Evolutionary conservation across 2,329 filamentous ascomycete species (phyloP).

Genomic region (Xylaria sp.): DNA sequence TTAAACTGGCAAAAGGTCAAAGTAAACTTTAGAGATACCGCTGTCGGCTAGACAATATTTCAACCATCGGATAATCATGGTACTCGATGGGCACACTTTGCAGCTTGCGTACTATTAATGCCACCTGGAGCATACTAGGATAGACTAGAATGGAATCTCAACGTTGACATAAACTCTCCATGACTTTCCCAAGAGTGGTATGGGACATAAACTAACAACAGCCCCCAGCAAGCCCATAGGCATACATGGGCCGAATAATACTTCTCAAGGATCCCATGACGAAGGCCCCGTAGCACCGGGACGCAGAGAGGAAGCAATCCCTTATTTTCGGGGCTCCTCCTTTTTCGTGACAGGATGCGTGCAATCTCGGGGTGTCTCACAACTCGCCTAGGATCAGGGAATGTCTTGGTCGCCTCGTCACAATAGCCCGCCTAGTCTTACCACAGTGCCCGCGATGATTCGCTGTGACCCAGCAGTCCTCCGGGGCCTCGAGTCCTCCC

Average conservation of each 20-base stretch:
- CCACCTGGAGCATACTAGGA: background rate
- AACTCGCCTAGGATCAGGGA: background rate
- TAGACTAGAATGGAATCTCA: background rate
- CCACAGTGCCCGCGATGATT: background rate
- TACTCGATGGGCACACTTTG: background rate
- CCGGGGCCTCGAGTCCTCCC: background rate
- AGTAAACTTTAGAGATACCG: constrained; percentile 58
- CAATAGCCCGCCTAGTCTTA: background rate
- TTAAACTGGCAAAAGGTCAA: constrained; percentile 55
- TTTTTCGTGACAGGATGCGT: background rate
- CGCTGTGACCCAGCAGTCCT: background rate
- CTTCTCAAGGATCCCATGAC: background rate
- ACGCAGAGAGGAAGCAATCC: background rate
- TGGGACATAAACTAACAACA: background rate
- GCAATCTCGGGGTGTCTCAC: background rate
- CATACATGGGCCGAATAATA: background rate
- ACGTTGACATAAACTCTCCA: background rate
- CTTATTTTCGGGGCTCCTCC: too few relatives aligned
- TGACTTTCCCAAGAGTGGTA: background rate
- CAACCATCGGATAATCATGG: background rate
- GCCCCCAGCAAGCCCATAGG: background rate
- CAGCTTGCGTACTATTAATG: constrained; percentile 1
- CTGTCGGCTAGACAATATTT: constrained; percentile 1
- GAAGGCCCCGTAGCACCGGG: background rate
- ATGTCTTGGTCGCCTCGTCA: constrained; percentile 5